A percentile compares a stretch with the other conserved stretches of the same genome.
These are phyloP conservation scores for Diaporthe sp. DNA, from an alignment of 2,329 filamentous ascomycete genomes.

Conservation along the genomic window DNA sequence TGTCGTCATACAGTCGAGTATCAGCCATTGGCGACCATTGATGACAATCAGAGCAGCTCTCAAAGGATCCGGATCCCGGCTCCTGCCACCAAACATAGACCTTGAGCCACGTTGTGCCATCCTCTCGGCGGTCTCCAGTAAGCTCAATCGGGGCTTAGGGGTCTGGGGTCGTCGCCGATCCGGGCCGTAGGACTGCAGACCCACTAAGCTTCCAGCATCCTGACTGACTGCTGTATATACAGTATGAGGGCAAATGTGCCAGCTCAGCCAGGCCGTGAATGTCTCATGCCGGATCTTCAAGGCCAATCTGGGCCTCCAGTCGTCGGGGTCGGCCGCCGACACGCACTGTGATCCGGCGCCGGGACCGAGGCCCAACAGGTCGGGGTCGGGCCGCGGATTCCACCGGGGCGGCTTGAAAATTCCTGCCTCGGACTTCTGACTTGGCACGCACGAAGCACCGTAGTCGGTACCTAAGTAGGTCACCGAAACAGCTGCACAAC, in stretches of 20 bases:
- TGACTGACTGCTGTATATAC: not conserved
- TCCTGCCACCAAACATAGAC: constrained; percentile 7
- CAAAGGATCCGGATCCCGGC: constrained; percentile 1
- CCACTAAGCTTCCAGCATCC: not conserved
- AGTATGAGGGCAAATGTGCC: too few species aligned
- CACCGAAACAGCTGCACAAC: not conserved
- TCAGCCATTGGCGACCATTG: not conserved
- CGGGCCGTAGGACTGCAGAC: constrained; percentile 13
- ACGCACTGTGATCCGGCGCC: not conserved
- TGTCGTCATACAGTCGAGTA: not conserved
- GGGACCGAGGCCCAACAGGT: not conserved
- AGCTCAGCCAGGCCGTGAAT: not conserved
- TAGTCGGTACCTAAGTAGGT: not conserved
- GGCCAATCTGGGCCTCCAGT: not conserved
- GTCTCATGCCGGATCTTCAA: not conserved
- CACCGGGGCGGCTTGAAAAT: constrained; percentile 16
- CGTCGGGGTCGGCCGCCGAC: not conserved
- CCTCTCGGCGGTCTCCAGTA: not conserved
- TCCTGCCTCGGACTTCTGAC: not conserved
- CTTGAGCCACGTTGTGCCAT: not conserved
- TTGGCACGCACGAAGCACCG: not conserved
- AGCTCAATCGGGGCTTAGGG: not conserved
- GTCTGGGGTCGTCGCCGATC: not conserved
- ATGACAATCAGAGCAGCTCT: not conserved
- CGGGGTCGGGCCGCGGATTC: not conserved